These are phyloP conservation scores for Didymella arachidicola DNA, from an alignment of 2,329 filamentous ascomycete genomes.

Conservation along the genomic window DNA sequence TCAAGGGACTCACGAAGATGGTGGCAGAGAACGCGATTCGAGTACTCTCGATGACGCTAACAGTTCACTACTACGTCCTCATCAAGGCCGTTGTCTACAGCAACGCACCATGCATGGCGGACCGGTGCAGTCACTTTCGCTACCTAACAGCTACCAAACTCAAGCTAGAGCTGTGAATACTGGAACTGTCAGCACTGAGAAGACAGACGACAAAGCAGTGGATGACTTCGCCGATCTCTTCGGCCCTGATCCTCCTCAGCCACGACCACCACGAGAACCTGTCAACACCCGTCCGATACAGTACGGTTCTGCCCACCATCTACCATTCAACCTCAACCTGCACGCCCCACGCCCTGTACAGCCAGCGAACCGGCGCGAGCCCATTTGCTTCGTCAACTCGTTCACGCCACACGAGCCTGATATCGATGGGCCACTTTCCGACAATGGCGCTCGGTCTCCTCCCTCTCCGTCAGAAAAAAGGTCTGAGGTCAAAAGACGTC, in stretches of 20 bases:
- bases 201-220: not conserved
- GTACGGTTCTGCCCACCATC: not conserved
- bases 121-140: not conserved
- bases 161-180: not conserved
- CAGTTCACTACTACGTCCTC: not conserved
- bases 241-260: not conserved
- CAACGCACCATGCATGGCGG: not conserved
- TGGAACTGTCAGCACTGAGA: not conserved
- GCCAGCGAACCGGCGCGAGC: slow-evolving; percentile 7
- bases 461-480: not conserved
- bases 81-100: not conserved
- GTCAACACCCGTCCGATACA: not conserved
- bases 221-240: not conserved
- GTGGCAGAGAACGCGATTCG: not conserved
- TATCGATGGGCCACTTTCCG: not conserved
- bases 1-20: slow-evolving; percentile 3
- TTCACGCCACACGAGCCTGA: not conserved
- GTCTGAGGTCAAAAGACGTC: not conserved
- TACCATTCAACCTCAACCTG: not conserved
- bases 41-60: not conserved
- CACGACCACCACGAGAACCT: not conserved
- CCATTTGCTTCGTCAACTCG: slow-evolving; percentile 7
- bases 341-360: slow-evolving; percentile 6
- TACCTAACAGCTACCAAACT: not conserved
- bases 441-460: not conserved